A percentile compares a stretch with the other conserved stretches of the same genome.
Evolutionary conservation across 2,329 filamentous ascomycete genomes (phyloP).

Genomic region (Dryadomyces quercus-mongolicae): DNA sequence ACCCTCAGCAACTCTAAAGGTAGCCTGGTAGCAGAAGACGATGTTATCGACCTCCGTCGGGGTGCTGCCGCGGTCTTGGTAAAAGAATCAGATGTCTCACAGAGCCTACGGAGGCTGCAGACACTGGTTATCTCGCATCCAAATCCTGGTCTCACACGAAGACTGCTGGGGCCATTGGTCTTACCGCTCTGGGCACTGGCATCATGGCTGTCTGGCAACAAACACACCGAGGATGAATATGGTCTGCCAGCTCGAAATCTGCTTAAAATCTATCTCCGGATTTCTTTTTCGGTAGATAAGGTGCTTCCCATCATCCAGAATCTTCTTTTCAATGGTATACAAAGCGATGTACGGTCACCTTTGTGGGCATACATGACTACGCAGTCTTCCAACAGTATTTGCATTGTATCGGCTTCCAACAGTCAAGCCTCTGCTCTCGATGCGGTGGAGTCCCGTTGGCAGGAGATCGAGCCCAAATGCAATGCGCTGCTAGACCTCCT

Average conservation of each 20-base stretch:
- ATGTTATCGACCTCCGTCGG: constrained; percentile 35
- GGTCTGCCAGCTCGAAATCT: constrained; percentile 35
- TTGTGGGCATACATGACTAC: constrained; percentile 42
- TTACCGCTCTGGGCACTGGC: constrained; percentile 52
- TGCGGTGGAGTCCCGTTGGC: constrained; percentile 17
- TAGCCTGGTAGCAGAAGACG: constrained; percentile 16
- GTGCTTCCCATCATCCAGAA: constrained; percentile 38
- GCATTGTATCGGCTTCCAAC: constrained; percentile 28
- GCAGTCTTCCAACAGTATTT: constrained; percentile 33
- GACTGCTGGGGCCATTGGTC: constrained; percentile 46
- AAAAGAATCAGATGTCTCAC: constrained; percentile 30
- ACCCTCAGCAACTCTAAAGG: constrained; percentile 12
- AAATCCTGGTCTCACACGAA: constrained; percentile 51
- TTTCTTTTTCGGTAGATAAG: constrained; percentile 39
- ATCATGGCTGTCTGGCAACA: constrained; percentile 29
- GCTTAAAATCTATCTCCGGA: constrained; percentile 43
- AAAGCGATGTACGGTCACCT: constrained; percentile 13
- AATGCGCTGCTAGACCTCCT: constrained; percentile 37
- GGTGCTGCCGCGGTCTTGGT: constrained; percentile 29
- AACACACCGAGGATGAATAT: constrained; percentile 24
- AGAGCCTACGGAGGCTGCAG: constrained; percentile 41
- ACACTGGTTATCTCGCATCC: constrained; percentile 50
- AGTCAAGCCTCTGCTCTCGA: constrained; percentile 5
- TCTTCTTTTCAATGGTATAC: constrained; percentile 41
- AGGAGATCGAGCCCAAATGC: constrained; percentile 34